Evolutionary conservation across 2,329 filamentous ascomycete species (phyloP), one percentile per base, ranked within the genome.

Genomic region (Metarhizium guizhouense): DNA sequence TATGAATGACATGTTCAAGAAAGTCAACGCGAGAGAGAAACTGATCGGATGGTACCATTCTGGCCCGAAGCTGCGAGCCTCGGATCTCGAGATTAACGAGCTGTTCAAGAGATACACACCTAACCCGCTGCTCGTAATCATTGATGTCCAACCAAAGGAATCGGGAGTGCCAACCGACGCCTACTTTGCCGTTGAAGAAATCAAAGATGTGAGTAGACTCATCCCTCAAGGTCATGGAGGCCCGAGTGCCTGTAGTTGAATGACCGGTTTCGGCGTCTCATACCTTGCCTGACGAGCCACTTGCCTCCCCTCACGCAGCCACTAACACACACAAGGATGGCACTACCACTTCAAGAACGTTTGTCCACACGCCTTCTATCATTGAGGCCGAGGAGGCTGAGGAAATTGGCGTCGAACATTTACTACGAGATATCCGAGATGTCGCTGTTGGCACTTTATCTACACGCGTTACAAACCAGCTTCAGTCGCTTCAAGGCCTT

Each of bases 1-100:
- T 65, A 99, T 99, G 94, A 95, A 94, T 76, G 94, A 97, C 74
- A 99, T 99, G 94, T 99, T 99, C 83, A 99, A 99, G 81, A 97
- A 97, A 78, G 92, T 99, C 80, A 99, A 99, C 77, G 94, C 94
- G 59, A 82, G 90, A 61, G 94, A 99, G 78, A 97, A 97, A 84
- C 82, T 99, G 72, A 95, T 99, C 81, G 94, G 94, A 68, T 99
- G 94, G 94, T 99, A 99, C 74, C 94, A 99, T 76, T 95, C 94
- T 20, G 94, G 94, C 47, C 94, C 94, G 43, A 99, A 97, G 80
- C 81, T 99, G 67, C 86, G 94, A 69, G 93, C 92, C 55, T 96
- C 94, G 49, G 94, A 99, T 79, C 78, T 99, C 63, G 90, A 97
- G 77, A 96, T 99, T 86, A 99, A 99, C 76, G 94, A 99, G 76